A percentile compares a stretch with the other conserved stretches of the same genome.
Evolutionary conservation across 495 filamentous ascomycete genomes (phyloP).

Genomic region (Penicillium mononematosum): DNA sequence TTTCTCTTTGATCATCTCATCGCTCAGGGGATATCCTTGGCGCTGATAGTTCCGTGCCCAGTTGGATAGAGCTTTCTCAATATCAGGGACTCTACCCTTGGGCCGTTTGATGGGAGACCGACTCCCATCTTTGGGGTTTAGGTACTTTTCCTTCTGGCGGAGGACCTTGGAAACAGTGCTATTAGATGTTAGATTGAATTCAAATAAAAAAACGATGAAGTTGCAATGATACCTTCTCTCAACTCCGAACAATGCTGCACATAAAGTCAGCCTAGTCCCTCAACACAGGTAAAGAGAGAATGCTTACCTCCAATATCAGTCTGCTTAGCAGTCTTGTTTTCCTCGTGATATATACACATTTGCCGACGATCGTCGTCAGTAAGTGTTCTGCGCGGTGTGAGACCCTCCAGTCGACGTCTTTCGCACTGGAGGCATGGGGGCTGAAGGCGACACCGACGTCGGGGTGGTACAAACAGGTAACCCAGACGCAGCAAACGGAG

Average conservation of each 20-base stretch:
- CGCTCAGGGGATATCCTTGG: conserved; percentile 72
- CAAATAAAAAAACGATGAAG: not conserved
- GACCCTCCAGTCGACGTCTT: conserved; percentile 55
- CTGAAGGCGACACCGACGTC: conserved; percentile 48
- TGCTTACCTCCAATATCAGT: conserved; percentile 90
- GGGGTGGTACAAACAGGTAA: conserved; percentile 57
- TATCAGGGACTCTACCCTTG: conserved; percentile 91
- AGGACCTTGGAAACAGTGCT: conserved; percentile 98
- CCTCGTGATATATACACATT: conserved; percentile 96
- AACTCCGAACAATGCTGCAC: conserved; percentile 84
- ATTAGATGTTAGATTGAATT: conserved; percentile 29
- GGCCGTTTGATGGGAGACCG: conserved; percentile 83
- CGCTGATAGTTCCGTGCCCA: conserved; percentile 82
- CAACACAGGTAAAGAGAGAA: conserved; percentile 7
- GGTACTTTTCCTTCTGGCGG: conserved; percentile 94
- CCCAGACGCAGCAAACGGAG: conserved; percentile 29
- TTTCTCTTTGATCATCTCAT: conserved; percentile 84
- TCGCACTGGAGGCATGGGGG: conserved; percentile 49
- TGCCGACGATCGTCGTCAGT: conserved; percentile 87
- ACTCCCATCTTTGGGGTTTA: conserved; percentile 81
- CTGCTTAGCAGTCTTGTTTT: conserved; percentile 93
- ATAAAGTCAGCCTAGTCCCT: conserved; percentile 29
- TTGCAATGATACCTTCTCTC: conserved; percentile 80
- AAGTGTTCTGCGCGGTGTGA: conserved; percentile 81
- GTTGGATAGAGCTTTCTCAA: conserved; percentile 89